Base-by-base conservation (phyloP, 805 yeast genomes). In the Grigorovia yakushimaensis region DNA sequence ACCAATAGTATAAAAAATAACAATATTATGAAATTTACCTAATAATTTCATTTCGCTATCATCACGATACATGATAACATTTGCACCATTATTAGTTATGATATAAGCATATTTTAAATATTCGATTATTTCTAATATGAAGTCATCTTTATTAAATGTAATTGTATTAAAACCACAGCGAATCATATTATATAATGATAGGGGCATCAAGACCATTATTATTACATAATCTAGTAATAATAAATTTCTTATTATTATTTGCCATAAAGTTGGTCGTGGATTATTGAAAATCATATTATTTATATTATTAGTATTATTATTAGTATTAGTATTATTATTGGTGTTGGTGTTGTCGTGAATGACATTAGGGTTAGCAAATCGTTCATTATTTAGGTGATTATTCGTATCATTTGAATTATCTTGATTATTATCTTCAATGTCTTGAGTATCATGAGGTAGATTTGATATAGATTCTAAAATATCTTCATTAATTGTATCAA, bases 11-110 rank as follows among this genome's bases (percentile, higher is more conserved):
- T 61, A 57, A 49, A 51, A 62, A 3, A 61, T 55, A 5, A 63
- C 45, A 5, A 62, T 54, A 44, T 63, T 64, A 50, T 64, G 67
- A 40, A 62, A 64, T 49, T 59, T 63, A 35, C 60, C 60, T 43
- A 64, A 38, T 36, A 63, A 47, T 9, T 61, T 58, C 36, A 53
- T 23, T 8, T 49, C 46, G 17, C 49, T 44, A n/a, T 49, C 49
- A 22, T 51, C 49, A 18, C 42, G 43, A 38, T 48, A 52, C 5
- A 54, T 48, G 15, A 54, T n/a, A 20, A 54, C 20, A 11, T 55
- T 44, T 21, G 44, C 47, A 21, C 52, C 50, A 49, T 70, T 69
- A 43, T 69, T 71, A 47, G 52, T 51, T 19, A 61, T 48, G 3
- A 60, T 53, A 19, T 48, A 48, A 20, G 57, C 52, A 39, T 51